Conservation (phyloP, 805 yeast species). For the Wickerhamomyces chambardii region DNA sequence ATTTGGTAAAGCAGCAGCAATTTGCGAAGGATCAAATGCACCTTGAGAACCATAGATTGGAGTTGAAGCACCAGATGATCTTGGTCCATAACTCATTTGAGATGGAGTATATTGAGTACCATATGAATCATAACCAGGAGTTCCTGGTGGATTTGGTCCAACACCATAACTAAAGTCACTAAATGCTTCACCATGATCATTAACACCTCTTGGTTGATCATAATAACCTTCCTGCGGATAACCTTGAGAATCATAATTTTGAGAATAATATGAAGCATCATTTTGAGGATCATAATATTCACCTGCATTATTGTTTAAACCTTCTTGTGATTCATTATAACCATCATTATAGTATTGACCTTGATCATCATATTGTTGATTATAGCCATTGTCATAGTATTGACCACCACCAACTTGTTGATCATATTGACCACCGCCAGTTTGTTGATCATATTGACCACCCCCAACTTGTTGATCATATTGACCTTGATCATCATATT, state of each 20-base stretch:
- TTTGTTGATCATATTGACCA: constrained; percentile 14
- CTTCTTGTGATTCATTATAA: constrained; percentile 22
- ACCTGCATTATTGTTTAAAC: constrained; percentile 12
- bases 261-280: constrained; percentile 28
- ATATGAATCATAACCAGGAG: constrained; percentile 54
- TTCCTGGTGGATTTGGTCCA: constrained; percentile 50
- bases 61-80: constrained; percentile 91
- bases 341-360: constrained; percentile 32
- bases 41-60: constrained; percentile 74
- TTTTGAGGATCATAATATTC: constrained; percentile 20
- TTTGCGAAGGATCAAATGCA: constrained; percentile 48
- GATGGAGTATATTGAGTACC: constrained; percentile 73
- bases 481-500: constrained; percentile 2
- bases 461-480: constrained; percentile 10
- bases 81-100: constrained; percentile 77
- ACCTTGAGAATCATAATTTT: constrained; percentile 34
- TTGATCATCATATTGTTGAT: constrained; percentile 31
- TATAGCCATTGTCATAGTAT: constrained; percentile 25
- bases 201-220: constrained; percentile 41
- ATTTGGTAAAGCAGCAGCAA: constrained; percentile 64
- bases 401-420: constrained; percentile 28
- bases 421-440: constrained; percentile 19
- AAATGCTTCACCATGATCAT: constrained; percentile 48
- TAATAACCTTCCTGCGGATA: constrained; percentile 37
- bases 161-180: constrained; percentile 62